These are phyloP conservation scores for Tetrahymena malaccensis DNA, from an alignment of 73 alveolate genomes.

Conservation along the genomic window DNA sequence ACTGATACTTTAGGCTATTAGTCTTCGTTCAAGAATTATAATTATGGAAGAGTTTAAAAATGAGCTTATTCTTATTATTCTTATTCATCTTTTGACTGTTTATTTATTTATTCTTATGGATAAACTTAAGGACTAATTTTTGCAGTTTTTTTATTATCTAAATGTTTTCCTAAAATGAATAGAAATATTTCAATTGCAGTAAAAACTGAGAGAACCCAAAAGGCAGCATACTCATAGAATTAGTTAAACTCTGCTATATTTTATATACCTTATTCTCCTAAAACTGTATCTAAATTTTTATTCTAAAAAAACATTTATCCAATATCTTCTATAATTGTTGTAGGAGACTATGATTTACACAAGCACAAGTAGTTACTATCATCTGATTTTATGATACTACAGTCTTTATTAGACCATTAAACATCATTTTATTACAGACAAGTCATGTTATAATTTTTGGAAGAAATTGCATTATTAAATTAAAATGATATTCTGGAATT, in stretches of 20 bases:
- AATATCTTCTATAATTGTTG: not conserved
- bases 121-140: too few species aligned
- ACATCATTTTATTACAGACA: not conserved
- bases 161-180: not conserved
- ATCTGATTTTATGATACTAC: not conserved
- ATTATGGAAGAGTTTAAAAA: too few species aligned
- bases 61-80: not conserved
- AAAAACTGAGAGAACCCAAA: not conserved
- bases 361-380: not conserved
- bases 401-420: not conserved
- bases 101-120: not conserved
- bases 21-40: too few species aligned
- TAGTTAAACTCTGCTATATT: too few species aligned
- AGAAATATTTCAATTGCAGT: not conserved
- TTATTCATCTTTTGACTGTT: not conserved
- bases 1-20: not conserved
- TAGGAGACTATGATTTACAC: not conserved
- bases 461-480: not conserved
- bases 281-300: not conserved
- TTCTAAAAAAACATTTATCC: not conserved
- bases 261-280: not conserved
- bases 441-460: not conserved
- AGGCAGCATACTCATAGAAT: not conserved
- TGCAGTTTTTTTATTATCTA: not conserved
- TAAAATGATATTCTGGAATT: not conserved